Conservation (phyloP, 129 eudicot genomes). For the Pulicaria dysenterica region DNA sequence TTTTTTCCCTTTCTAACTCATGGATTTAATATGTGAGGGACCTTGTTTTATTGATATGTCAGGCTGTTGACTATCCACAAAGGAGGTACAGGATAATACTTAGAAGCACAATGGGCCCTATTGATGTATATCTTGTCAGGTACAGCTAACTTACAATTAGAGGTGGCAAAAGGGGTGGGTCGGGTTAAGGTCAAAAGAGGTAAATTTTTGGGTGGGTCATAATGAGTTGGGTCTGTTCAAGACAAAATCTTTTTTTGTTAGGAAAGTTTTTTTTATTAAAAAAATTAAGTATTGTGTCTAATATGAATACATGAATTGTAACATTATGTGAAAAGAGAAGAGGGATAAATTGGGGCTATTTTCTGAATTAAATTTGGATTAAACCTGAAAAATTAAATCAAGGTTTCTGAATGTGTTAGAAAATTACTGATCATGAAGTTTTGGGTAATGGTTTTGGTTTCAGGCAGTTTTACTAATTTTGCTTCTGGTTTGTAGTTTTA, state of each 20-base stretch:
- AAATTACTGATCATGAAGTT: too few species aligned
- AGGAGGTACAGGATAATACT: conserved; percentile 97
- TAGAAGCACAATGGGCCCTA: conserved; percentile 99
- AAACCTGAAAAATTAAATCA: too few species aligned
- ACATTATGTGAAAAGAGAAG: too few species aligned
- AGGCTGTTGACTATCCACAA: conserved; percentile 93
- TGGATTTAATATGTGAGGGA: conserved; percentile 26
- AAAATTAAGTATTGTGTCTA: too few species aligned
- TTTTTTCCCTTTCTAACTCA: not conserved
- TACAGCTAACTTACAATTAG: conserved; percentile 24
- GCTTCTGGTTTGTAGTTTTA: too few species aligned
- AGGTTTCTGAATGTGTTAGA: too few species aligned
- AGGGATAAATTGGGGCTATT: too few species aligned
- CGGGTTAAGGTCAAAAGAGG: not conserved
- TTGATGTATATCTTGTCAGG: conserved; percentile 99
- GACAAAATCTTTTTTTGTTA: not conserved
- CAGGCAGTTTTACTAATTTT: too few species aligned
- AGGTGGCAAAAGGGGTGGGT: not conserved
- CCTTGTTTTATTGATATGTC: conserved; percentile 13
- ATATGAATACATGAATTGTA: not conserved
- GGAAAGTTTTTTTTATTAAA: too few species aligned
- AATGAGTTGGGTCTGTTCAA: not conserved
- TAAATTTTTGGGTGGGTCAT: too few species aligned
- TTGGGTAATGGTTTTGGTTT: too few species aligned
- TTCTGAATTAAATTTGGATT: too few species aligned